A percentile compares a stretch with the other conserved stretches of the same genome.
These are phyloP conservation scores for Cyclostephanos tholiformis DNA, from an alignment of 108 stramenopile species.

Conservation along the genomic window DNA sequence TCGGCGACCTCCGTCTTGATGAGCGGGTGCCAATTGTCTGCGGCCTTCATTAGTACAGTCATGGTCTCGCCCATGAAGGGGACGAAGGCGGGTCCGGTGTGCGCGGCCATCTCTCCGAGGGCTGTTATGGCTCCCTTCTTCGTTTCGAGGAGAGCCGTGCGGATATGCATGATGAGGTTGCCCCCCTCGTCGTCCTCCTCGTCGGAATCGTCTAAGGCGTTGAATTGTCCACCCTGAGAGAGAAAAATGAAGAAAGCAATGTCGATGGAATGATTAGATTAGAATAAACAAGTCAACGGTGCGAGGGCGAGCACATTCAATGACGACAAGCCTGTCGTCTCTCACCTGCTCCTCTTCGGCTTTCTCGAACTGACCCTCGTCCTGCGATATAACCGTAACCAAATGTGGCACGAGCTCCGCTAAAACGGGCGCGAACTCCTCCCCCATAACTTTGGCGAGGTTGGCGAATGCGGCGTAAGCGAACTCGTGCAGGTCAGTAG, in stretches of 20 bases:
- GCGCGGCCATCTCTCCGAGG: constrained; percentile 92
- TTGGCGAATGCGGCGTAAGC: constrained; percentile 97
- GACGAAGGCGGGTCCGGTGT: constrained; percentile 86
- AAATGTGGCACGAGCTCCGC: constrained; percentile 92
- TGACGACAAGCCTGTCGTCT: constrained; percentile 27
- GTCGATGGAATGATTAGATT: neutral
- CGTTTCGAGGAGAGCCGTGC: constrained; percentile 92
- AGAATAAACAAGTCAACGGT: constrained; percentile 11
- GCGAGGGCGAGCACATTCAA: constrained; percentile 21
- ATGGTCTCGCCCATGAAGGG: constrained; percentile 82
- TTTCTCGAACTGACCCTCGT: constrained; percentile 82
- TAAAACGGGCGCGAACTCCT: constrained; percentile 92
- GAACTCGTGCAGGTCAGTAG: constrained; percentile 94
- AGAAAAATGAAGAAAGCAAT: neutral
- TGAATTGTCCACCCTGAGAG: constrained; percentile 63
- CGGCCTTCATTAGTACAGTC: constrained; percentile 76
- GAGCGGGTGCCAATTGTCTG: constrained; percentile 90
- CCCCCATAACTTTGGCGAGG: constrained; percentile 94
- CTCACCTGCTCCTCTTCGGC: constrained; percentile 71
- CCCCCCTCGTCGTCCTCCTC: constrained; percentile 82
- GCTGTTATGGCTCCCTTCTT: constrained; percentile 98
- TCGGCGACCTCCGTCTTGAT: constrained; percentile 85
- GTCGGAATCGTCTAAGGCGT: constrained; percentile 87
- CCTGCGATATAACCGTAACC: constrained; percentile 75
- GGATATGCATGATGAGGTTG: constrained; percentile 85